These are phyloP conservation scores for Dactylonectria estremocensis DNA, from an alignment of 2,329 filamentous ascomycete species.

Conservation along the genomic window DNA sequence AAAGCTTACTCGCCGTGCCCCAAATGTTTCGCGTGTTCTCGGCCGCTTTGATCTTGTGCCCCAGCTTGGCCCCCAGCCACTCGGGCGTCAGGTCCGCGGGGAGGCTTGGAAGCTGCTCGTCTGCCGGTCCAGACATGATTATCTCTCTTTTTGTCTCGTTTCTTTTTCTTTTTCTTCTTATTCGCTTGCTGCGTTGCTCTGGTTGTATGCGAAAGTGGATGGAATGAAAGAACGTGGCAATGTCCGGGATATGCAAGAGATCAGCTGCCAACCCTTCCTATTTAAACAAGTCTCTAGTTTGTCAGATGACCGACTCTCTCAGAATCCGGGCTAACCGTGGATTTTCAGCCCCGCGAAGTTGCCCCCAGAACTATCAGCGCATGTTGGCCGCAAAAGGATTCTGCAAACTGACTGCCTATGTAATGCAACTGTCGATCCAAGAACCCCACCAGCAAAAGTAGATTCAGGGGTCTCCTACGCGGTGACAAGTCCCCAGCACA, in stretches of 20 bases:
- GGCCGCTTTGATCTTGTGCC: constrained; percentile 38
- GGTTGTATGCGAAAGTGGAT: constrained; percentile 12
- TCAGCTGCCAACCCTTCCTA: neutral
- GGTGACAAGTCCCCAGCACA: neutral
- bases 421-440: neutral
- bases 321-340: neutral
- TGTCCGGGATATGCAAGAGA: constrained; percentile 6
- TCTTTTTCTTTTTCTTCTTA: neutral
- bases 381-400: neutral
- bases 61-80: constrained; percentile 45
- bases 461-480: neutral
- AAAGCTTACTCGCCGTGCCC: constrained; percentile 50
- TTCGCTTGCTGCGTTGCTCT: neutral
- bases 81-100: constrained; percentile 40
- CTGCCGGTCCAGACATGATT: constrained; percentile 25
- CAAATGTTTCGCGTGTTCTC: constrained; percentile 47
- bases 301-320: neutral
- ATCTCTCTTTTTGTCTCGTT: neutral
- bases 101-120: constrained; percentile 39
- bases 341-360: neutral
- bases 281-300: neutral
- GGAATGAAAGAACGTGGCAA: constrained; percentile 2
- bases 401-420: neutral
- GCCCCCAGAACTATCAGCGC: too few relatives aligned
- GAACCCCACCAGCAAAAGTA: neutral